These are phyloP conservation scores for Backusella luteola DNA, from an alignment of 192 early-diverging fungal genomes.

Conservation along the genomic window DNA sequence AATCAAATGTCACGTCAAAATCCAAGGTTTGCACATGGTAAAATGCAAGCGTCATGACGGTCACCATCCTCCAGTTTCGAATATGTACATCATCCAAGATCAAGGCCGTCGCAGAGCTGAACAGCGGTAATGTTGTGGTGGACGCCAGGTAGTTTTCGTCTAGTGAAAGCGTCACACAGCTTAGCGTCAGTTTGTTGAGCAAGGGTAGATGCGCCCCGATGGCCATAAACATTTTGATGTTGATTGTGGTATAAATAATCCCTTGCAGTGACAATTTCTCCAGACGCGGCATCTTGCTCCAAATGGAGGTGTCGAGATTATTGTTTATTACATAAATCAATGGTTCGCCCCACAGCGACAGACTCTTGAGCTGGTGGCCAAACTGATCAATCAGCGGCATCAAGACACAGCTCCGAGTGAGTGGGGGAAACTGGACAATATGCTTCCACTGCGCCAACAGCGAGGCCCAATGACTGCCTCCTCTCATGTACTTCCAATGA, in stretches of 20 bases:
- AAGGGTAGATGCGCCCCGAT: constrained; percentile 3
- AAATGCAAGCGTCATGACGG: constrained; percentile 7
- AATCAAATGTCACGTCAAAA: constrained; percentile 16
- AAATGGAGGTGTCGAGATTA: background rate
- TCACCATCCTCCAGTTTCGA: constrained; percentile 6
- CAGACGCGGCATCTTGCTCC: background rate
- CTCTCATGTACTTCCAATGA: constrained; percentile 11
- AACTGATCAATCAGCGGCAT: background rate
- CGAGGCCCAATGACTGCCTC: background rate
- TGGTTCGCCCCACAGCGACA: background rate
- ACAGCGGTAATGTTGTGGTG: background rate
- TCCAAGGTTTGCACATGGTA: constrained; percentile 6
- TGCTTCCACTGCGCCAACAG: background rate
- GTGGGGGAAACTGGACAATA: background rate
- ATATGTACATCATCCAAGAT: background rate
- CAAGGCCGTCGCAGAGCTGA: background rate
- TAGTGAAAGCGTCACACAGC: background rate
- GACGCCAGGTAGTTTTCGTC: constrained; percentile 2
- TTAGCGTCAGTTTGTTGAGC: background rate
- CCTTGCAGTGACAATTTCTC: background rate
- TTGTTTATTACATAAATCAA: background rate
- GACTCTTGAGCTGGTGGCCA: background rate
- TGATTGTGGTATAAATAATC: background rate
- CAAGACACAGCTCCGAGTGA: background rate
- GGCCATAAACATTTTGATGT: constrained; percentile 9